phyloP scores from a whole-genome alignment of 176 grass and related monocot genomes.

The Sorghum bicolor region DNA sequence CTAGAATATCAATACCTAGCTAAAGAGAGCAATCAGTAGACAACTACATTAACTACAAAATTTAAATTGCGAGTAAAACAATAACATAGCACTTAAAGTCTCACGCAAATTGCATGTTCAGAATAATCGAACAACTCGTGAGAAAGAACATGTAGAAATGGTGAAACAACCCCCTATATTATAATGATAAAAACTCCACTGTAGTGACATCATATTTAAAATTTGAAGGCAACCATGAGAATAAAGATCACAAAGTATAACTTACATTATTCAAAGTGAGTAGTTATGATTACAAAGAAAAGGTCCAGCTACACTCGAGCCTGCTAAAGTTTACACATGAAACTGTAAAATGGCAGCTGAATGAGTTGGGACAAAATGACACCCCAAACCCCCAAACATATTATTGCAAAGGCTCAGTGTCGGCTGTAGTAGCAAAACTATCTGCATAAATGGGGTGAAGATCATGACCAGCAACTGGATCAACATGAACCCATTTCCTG shows the following conservation, averaged over 20 bases:
- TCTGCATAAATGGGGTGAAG: slow-evolving; percentile 64
- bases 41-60: neutral
- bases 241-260: neutral
- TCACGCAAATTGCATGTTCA: neutral
- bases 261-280: neutral
- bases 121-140: neutral
- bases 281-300: neutral
- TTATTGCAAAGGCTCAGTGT: neutral
- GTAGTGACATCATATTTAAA: neutral
- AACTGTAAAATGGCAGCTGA: neutral
- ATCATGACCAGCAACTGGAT: slow-evolving; percentile 58
- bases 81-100: neutral
- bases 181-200: neutral
- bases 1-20: neutral
- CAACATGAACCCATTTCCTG: slow-evolving; percentile 84
- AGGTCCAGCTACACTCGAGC: neutral
- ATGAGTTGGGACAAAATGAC: neutral
- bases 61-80: neutral
- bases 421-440: neutral
- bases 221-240: neutral
- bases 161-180: neutral
- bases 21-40: neutral
- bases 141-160: neutral
- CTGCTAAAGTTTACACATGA: neutral
- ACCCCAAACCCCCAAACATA: neutral